These are phyloP conservation scores for Amanita molliuscula DNA, from an alignment of 768 basidiomycete species.

Conservation along the genomic window DNA sequence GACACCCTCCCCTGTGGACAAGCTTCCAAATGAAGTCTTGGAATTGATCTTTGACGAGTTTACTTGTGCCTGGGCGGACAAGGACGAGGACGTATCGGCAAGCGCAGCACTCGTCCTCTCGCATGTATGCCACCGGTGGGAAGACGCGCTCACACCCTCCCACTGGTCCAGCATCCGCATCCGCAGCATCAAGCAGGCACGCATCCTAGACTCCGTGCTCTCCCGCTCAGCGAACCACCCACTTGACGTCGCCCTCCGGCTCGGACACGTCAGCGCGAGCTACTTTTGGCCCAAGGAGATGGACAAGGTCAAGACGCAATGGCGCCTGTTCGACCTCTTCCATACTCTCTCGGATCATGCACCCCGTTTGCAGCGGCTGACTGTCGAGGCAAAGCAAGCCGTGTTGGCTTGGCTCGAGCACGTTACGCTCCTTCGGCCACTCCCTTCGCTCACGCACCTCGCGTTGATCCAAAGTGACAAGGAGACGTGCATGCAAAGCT, in stretches of 20 bases:
- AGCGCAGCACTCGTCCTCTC: no score
- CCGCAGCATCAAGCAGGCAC: background rate
- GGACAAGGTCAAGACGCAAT: background rate
- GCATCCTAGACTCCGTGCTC: background rate
- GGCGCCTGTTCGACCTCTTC: background rate
- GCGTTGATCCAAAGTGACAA: slow-evolving; percentile 2
- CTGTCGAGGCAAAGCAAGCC: background rate
- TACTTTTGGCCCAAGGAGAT: no score
- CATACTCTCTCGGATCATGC: background rate
- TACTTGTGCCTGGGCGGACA: no score
- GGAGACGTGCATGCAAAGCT: background rate
- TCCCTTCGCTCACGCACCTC: background rate
- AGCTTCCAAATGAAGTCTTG: no score
- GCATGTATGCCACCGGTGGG: no score
- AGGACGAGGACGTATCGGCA: no score
- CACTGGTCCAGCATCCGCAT: slow-evolving; percentile 3
- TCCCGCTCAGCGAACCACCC: no score
- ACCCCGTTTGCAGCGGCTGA: no score
- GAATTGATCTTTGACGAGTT: no score
- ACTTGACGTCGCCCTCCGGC: no score
- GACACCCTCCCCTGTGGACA: no score
- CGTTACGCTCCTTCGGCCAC: background rate
- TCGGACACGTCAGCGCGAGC: no score
- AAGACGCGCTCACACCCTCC: background rate
- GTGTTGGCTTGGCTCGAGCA: background rate